These are phyloP conservation scores for Pichia nakasei DNA, from an alignment of 805 yeast genomes.

Conservation along the genomic window DNA sequence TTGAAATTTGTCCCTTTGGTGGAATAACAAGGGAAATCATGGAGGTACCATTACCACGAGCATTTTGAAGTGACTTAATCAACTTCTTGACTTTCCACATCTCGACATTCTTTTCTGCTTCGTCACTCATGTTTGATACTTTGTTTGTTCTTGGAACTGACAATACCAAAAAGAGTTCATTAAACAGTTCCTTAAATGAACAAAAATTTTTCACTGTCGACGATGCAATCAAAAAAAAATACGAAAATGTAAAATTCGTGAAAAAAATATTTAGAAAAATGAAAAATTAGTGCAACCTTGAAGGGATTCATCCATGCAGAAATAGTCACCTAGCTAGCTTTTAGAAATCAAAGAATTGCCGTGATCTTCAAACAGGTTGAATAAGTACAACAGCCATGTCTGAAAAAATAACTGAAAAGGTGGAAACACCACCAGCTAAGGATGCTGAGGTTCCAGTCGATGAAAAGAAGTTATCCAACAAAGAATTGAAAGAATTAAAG, in stretches of 20 bases:
- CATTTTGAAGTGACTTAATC: constrained; percentile 77
- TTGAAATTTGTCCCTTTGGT: constrained; percentile 88
- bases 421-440: background rate
- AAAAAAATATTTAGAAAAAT: background rate
- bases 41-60: constrained; percentile 98
- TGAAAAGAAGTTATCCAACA: constrained; percentile 42
- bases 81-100: constrained; percentile 98
- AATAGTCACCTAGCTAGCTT: too few relatives aligned
- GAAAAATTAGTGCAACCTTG: too few relatives aligned
- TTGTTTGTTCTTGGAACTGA: too few relatives aligned
- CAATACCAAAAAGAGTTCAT: too few relatives aligned
- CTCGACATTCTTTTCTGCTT: constrained; percentile 94
- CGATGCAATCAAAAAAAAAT: background rate
- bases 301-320: too few relatives aligned
- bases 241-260: background rate
- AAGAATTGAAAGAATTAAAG: constrained; percentile 79
- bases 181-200: too few relatives aligned
- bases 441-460: constrained; percentile 1
- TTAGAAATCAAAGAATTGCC: too few relatives aligned
- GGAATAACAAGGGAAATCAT: constrained; percentile 96
- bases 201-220: constrained; percentile 6
- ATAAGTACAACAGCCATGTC: constrained; percentile 1
- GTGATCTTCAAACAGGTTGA: too few relatives aligned
- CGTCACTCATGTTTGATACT: constrained; percentile 36
- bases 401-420: background rate